Evolutionary conservation across 306 rosid species (phyloP).

Genomic region (Ziziphus jujuba): DNA sequence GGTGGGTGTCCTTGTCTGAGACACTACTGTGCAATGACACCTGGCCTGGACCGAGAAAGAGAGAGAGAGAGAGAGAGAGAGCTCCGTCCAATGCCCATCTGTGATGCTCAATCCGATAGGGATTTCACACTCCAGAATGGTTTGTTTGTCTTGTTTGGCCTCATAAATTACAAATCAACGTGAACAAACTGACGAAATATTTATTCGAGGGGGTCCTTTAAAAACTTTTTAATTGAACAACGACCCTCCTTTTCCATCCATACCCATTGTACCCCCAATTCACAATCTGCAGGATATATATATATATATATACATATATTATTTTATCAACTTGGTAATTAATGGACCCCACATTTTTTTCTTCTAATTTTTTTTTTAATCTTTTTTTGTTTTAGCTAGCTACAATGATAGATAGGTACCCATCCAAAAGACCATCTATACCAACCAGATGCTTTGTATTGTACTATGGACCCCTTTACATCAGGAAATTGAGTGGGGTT

Average conservation of each 20-base stretch:
- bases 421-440: too few relatives aligned
- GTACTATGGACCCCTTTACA: too few relatives aligned
- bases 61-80: slow-evolving; percentile 11
- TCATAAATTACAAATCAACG: slow-evolving; percentile 33
- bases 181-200: slow-evolving; percentile 41
- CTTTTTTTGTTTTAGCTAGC: too few relatives aligned
- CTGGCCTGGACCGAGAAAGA: slow-evolving; percentile 1
- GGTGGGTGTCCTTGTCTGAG: slow-evolving; percentile 22
- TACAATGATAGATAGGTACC: too few relatives aligned
- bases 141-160: slow-evolving; percentile 57
- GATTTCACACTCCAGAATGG: slow-evolving; percentile 30
- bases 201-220: slow-evolving; percentile 12
- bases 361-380: too few relatives aligned
- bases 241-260: slow-evolving; percentile 5
- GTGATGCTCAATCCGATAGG: background rate
- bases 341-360: too few relatives aligned
- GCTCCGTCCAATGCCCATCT: background rate
- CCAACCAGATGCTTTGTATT: too few relatives aligned
- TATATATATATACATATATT: too few relatives aligned
- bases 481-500: too few relatives aligned
- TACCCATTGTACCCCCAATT: background rate
- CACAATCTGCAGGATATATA: too few relatives aligned
- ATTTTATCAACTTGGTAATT: too few relatives aligned
- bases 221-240: slow-evolving; percentile 2
- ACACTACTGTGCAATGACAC: slow-evolving; percentile 26